A percentile compares a stretch with the other conserved stretches of the same genome.
These are phyloP conservation scores for Rubia yunnanensis DNA, from an alignment of 257 asterid species.

Conservation along the genomic window DNA sequence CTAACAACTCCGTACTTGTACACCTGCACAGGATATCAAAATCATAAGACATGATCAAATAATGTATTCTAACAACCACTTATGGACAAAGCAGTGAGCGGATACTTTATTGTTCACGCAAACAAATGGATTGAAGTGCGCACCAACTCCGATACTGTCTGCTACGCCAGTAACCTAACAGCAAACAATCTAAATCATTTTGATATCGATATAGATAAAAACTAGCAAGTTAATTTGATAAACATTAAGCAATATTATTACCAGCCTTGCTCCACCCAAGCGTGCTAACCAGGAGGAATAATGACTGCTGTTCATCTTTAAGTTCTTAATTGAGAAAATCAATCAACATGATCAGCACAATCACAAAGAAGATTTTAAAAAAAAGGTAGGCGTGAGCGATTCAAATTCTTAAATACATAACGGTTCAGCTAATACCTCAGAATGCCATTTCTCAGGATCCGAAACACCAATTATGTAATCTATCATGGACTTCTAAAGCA, in stretches of 20 bases:
- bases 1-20: constrained; percentile 2
- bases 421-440: constrained; percentile 42
- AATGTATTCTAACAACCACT: too few relatives aligned
- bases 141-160: constrained; percentile 62
- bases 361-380: not conserved
- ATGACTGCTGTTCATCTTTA: constrained; percentile 58
- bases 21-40: not conserved
- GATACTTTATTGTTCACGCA: constrained; percentile 47
- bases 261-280: constrained; percentile 83
- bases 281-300: constrained; percentile 75
- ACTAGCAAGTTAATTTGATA: constrained; percentile 6
- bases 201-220: not conserved
- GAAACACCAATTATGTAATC: constrained; percentile 83
- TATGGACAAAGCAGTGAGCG: not conserved
- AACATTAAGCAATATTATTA: constrained; percentile 22
- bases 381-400: not conserved
- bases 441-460: constrained; percentile 84
- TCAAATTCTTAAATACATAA: not conserved
- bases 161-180: constrained; percentile 57
- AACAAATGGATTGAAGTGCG: constrained; percentile 86
- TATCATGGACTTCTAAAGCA: constrained; percentile 58
- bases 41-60: not conserved
- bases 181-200: constrained; percentile 10
- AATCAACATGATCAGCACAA: constrained; percentile 13
- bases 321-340: constrained; percentile 38